Evolutionary conservation across 306 rosid species (phyloP).

Genomic region (Medicago arabica): DNA sequence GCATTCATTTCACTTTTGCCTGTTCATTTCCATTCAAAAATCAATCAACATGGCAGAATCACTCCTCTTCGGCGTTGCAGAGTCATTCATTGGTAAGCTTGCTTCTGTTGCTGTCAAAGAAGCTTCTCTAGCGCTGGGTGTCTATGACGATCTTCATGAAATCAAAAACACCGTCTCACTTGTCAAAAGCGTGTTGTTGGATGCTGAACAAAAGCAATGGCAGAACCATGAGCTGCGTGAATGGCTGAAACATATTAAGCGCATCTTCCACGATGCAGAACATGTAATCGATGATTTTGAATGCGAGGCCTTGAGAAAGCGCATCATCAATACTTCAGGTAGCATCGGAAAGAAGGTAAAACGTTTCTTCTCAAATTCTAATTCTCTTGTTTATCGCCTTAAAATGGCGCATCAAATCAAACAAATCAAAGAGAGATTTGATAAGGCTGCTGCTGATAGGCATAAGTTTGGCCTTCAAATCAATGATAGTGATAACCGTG

Average conservation of each 20-base stretch:
- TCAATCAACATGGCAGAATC: not conserved
- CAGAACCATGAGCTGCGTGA: not conserved
- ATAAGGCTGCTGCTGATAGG: conserved; percentile 19
- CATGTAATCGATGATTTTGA: not conserved
- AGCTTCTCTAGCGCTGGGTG: not conserved
- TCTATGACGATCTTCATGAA: not conserved
- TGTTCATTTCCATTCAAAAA: no score
- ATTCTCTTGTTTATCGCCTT: not conserved
- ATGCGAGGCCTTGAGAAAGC: not conserved
- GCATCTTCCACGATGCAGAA: not conserved
- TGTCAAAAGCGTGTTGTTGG: not conserved
- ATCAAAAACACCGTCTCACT: not conserved
- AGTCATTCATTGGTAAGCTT: not conserved
- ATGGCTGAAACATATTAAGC: not conserved
- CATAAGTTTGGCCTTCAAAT: conserved; percentile 18
- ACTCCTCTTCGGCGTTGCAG: not conserved
- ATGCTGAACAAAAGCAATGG: not conserved
- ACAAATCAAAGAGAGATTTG: not conserved
- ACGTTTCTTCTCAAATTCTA: conserved; percentile 5
- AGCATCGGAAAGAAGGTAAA: conserved; percentile 12
- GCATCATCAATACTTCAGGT: not conserved
- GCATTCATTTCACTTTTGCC: no score
- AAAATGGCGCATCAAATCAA: not conserved
- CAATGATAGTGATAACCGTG: not conserved
- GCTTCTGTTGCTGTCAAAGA: not conserved